Base-by-base conservation (phyloP, 805 yeast species). In the Cyberlindnera mississippiensis region DNA sequence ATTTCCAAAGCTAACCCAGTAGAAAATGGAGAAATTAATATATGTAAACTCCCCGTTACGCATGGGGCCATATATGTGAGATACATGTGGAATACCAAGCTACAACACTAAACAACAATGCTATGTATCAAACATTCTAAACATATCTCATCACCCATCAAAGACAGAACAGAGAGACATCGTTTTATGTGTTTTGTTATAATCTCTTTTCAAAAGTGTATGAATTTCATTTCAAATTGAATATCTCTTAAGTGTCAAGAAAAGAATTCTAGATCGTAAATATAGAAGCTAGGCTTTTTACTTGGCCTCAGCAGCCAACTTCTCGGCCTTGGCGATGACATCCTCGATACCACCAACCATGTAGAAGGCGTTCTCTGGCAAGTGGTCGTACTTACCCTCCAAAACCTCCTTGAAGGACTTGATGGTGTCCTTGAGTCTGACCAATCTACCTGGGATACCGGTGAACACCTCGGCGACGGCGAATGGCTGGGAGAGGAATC, bases 261-360 rank as follows among this genome's bases (percentile, higher is more conserved):
- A n/a, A n/a, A 27, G 26, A 36, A 28, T 37, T 42, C 42, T 42
- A 42, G 33, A 19, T 33, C 37, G 35, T 38, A n/a, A 35, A 19
- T 27, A 8, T 11, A 24, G 27, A 27, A 13, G 29, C 14, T 5
- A 27, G 29, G 14, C 33, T 33, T n/a, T n/a, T 48, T 80, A 81
- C 66, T 80, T 80, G 62, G 88, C 76, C 71, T 88, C 96, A 70
- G 95, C 80, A 73, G 98, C 98, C 71, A 93, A 74, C 80, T 91
- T 90, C 77, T 93, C 98, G 68, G 97, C 98, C 83, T 93, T 93
- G 68, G 97, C 95, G 70, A 89, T 73, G 62, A 82, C 99, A 74
- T 93, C 99, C 71, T 90, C 97, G 66, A 93, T 90, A 78, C 96
- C 96, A 78, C 99, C 99, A 74, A 93, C 99, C 99, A 93, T 93